Evolutionary conservation across 495 filamentous ascomycete genomes (phyloP).

Genomic region (Podospora pseudoanserina): DNA sequence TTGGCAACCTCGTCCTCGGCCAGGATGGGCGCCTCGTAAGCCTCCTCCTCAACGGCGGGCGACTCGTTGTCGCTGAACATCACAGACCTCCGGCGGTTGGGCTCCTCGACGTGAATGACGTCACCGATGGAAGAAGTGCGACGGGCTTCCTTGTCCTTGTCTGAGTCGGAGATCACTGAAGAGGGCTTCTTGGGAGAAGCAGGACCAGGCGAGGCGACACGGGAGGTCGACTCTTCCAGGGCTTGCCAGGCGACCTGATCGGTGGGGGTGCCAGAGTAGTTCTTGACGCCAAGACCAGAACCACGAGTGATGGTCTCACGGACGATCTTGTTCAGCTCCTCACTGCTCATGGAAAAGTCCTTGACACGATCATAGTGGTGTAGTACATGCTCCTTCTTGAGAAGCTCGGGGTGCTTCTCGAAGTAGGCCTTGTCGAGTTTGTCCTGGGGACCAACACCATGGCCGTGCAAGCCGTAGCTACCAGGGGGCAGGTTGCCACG

Average conservation of each 20-base stretch:
- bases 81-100: conserved; percentile 59
- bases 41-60: conserved; percentile 43
- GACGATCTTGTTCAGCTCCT: conserved; percentile 89
- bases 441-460: conserved; percentile 64
- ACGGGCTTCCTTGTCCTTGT: conserved; percentile 19
- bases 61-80: conserved; percentile 53
- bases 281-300: conserved; percentile 59
- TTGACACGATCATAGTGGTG: conserved; percentile 59
- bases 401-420: conserved; percentile 79
- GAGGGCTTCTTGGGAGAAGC: conserved; percentile 28
- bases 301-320: conserved; percentile 63
- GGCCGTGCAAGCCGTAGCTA: conserved; percentile 83
- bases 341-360: conserved; percentile 85
- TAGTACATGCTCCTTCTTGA: conserved; percentile 60
- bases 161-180: conserved; percentile 18
- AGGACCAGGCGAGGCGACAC: conserved; percentile 61
- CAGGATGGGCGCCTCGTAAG: conserved; percentile 71
- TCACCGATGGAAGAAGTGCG: conserved; percentile 46
- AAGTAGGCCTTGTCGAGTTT: conserved; percentile 85
- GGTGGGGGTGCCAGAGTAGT: conserved; percentile 62
- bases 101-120: conserved; percentile 74
- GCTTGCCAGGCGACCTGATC: conserved; percentile 80
- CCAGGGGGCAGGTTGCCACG: conserved; percentile 59
- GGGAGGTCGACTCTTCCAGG: conserved; percentile 70
- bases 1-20: conserved; percentile 90